phyloP scores from a whole-genome alignment of 2,329 filamentous ascomycete species.

The Hymenoscyphus linearis region DNA sequence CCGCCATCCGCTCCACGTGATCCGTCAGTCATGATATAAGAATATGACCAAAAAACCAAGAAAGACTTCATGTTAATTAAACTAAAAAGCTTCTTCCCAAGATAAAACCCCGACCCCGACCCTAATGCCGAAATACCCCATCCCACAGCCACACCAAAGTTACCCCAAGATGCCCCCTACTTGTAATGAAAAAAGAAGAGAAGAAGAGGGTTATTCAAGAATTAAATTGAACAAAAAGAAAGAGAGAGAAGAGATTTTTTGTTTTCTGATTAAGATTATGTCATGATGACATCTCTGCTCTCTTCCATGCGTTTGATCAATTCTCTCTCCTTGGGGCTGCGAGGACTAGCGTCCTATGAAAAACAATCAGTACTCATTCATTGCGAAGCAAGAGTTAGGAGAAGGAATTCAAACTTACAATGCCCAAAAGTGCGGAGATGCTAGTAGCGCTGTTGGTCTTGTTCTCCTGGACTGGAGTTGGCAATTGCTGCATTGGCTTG shows the following conservation, averaged over 20 bases:
- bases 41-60: not conserved
- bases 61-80: not conserved
- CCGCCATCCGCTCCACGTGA: not conserved
- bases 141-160: not conserved
- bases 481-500: slow-evolving; percentile 48
- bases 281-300: slow-evolving; percentile 30
- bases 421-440: slow-evolving; percentile 58
- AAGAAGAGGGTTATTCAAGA: not conserved
- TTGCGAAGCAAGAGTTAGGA: not conserved
- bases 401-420: slow-evolving; percentile 28
- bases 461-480: slow-evolving; percentile 39
- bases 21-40: not conserved
- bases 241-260: not conserved
- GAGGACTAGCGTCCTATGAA: slow-evolving; percentile 45
- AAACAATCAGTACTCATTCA: not conserved
- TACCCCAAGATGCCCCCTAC: not conserved
- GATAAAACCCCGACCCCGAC: not conserved
- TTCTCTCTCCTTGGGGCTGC: slow-evolving; percentile 53
- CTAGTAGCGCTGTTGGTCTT: slow-evolving; percentile 40
- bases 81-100: not conserved
- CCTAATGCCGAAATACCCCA: not conserved
- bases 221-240: not conserved
- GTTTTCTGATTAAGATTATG: slow-evolving; percentile 1
- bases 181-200: not conserved
- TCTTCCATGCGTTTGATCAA: slow-evolving; percentile 52